A percentile compares a stretch with the other conserved stretches of the same genome.
Evolutionary conservation across 805 yeast species (phyloP).

Genomic region (Metschnikowia lochheadii): DNA sequence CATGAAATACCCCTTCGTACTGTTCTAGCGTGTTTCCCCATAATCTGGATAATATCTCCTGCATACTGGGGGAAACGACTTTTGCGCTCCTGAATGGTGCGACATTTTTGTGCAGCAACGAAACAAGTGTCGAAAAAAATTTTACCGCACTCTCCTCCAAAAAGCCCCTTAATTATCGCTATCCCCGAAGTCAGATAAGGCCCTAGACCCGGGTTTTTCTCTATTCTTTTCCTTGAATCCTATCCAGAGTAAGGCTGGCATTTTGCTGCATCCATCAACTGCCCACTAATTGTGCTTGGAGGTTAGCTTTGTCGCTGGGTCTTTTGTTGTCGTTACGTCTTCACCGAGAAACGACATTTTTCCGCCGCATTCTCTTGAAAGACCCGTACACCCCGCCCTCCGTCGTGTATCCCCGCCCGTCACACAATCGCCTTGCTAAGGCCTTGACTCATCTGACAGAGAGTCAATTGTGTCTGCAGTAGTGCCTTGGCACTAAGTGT

Average conservation of each 20-base stretch:
- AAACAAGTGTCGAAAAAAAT: conserved; percentile 9
- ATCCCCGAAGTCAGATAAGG: background rate
- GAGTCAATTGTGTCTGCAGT: background rate
- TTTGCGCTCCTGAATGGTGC: conserved; percentile 9
- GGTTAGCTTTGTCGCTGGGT: conserved; percentile 3
- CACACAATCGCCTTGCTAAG: background rate
- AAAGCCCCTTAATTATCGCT: conserved; percentile 11
- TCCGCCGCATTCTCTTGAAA: conserved; percentile 14
- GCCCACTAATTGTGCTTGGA: background rate
- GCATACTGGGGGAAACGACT: background rate
- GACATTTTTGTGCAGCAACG: conserved; percentile 16
- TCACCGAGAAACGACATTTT: conserved; percentile 19
- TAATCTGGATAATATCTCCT: background rate
- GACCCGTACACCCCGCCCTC: conserved; percentile 22
- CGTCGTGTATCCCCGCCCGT: background rate
- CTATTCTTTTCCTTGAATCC: background rate
- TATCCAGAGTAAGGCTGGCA: background rate
- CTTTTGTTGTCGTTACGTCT: conserved; percentile 9
- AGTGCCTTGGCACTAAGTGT: conserved; percentile 15
- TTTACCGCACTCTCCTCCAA: conserved; percentile 16
- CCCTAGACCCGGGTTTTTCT: conserved; percentile 4
- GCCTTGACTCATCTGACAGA: conserved; percentile 1
- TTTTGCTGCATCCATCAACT: background rate
- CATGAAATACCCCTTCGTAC: no score
- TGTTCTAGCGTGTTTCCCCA: background rate